Conservation (phyloP, 208 protist species). For the Acanthamoeba lenticulata region DNA sequence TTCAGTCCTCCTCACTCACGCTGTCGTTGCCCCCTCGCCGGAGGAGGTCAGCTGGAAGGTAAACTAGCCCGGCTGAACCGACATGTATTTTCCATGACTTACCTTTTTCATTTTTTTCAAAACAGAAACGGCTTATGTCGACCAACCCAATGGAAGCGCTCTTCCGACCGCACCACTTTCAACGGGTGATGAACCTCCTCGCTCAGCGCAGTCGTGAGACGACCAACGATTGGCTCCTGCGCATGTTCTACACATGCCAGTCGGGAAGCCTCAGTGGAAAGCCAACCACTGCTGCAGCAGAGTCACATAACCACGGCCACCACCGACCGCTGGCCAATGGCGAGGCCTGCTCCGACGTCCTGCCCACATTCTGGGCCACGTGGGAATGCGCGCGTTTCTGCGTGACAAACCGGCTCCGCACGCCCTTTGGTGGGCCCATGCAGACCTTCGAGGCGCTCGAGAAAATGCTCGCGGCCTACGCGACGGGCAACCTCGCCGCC, state of each 20-base stretch:
- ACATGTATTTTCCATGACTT: neutral
- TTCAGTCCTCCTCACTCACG: conserved; percentile 61
- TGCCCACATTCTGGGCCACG: conserved; percentile 73
- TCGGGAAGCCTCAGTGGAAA: conserved; percentile 3
- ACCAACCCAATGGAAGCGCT: neutral
- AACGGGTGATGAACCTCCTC: conserved; percentile 54
- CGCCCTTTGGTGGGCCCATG: conserved; percentile 72
- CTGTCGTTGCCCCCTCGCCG: neutral
- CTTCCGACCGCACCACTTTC: conserved; percentile 52
- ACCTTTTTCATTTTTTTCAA: neutral
- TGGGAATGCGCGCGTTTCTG: conserved; percentile 77
- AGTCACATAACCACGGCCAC: neutral
- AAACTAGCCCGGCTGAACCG: conserved; percentile 37
- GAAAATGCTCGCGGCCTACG: conserved; percentile 49
- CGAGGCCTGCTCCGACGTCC: conserved; percentile 48
- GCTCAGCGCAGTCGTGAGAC: neutral
- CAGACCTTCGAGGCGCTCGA: conserved; percentile 78
- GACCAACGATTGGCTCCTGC: conserved; percentile 16
- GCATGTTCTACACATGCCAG: conserved; percentile 67
- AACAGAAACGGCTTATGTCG: conserved; percentile 16
- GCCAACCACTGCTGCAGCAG: neutral
- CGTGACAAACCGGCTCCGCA: conserved; percentile 70
- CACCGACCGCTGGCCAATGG: neutral
- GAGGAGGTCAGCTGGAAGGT: conserved; percentile 55
- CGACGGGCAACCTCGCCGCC: neutral